Base-by-base conservation (phyloP, 306 rosid genomes). In the Acmispon strigosus region DNA sequence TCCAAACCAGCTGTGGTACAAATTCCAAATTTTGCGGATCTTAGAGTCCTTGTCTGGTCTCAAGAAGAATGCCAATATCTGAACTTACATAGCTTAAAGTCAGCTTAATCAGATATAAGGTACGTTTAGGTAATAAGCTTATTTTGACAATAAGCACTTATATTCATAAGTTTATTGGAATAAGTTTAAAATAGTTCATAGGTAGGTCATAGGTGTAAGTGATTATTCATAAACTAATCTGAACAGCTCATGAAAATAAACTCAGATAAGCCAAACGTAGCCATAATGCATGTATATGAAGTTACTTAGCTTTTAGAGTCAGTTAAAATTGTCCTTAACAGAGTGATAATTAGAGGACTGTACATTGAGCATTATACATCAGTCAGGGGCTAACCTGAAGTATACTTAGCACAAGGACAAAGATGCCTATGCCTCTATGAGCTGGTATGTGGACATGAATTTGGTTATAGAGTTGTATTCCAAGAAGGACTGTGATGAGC, bases 1-100 rank as follows among this genome's bases (percentile, higher is more conserved):
- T 80, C 99, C 99, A 78, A 86, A 72, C 91, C 96, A 95, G 67
- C 84, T 64, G 61, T 95, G 99, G 76, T 95, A 95, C 96, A 88
- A 80, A 56, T 95, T 95, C 99, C 97, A 95, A 66, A 84, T 74
- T 69, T 71, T 85, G 9, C 99, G 86, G 50, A 77, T 43, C 90
- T 89, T 91, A 7, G 92, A 80, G 10, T 87, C 90, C 76, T 78
- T 84, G 87, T 76, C 75, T 11, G 99, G 96, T 59, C 97, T 78
- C 47, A 89, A 79, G 76, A 90, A 84, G 74, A 90, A 88, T 70
- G 97, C 98, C 77, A 90, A 45, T 64, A 89, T 82, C 98, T 94
- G 86, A 50, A 84, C 15, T 66, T 76, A 62, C 81, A 68, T 49
- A 15, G 49, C 43, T 72, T 20, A 44, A 11, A 53, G 53, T 77